Base-by-base conservation (phyloP, 208 protist species). In the Vickermania ingenoplastis region DNA sequence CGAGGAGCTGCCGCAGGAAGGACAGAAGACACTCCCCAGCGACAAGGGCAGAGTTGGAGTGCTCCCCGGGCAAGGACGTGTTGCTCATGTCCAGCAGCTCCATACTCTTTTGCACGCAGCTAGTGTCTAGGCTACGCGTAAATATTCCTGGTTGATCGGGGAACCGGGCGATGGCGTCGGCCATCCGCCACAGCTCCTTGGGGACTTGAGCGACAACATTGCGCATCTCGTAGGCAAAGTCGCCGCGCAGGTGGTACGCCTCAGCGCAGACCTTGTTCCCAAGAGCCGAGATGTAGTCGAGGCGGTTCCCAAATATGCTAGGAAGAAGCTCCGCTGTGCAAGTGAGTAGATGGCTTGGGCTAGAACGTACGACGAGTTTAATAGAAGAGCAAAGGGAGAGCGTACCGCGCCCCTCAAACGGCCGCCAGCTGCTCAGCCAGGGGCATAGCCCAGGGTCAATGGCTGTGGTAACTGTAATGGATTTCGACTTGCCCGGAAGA, bases 171-270 rank as follows among this genome's bases (percentile, higher is more conserved):
- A 92, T 65, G 14, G 75, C 81, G 58, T 93, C 77, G 51, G 71
- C 75, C 21, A 93, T 53, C 56, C 75, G 78, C 84, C 86, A 96
- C 27, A 92, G 57, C 69, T 96, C 86, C 71, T 96, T 96, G n/a
- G 86, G 83, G 5, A 96, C 59, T 77, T 57, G 25, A 58, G 50
- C 21, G 48, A 53, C 70, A 75, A 61, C 63, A 7, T n/a, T 66
- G 57, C 53, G 31, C 52, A 30, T 29, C 24, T 49, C 36, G 31
- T 61, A 53, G 29, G 73, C 66, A 5, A 77, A 60, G 55, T 80
- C 71, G 0, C 29, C 65, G 27, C 73, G 73, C 51, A 62, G 48
- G 27, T 69, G 67, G 61, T 94, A 94, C 21, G 80, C 88, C 61
- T 71, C 67, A 23, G 75, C 24, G 61, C 81, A 91, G 13, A 76